Conservation (phyloP, 1,284 basidiomycete species). For the Austroboletus olivaceoglutinosus region DNA sequence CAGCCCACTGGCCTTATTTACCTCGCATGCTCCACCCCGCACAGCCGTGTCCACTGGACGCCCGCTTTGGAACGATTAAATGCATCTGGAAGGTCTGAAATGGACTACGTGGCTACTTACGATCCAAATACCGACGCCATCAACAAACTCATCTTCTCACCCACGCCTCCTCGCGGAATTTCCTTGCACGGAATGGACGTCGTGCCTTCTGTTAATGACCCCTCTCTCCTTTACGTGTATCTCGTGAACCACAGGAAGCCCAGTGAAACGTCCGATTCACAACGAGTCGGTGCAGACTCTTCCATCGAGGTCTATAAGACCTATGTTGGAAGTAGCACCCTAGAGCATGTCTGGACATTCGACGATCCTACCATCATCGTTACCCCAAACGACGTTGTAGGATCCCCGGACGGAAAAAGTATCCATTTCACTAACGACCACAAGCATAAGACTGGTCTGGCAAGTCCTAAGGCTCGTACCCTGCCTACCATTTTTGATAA, state of each 20-base stretch:
- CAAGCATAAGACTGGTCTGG: conserved; percentile 51
- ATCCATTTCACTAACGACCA: conserved; percentile 73
- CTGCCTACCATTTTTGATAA: conserved; percentile 5
- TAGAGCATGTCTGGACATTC: conserved; percentile 60
- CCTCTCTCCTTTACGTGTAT: conserved; percentile 60
- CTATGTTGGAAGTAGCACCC: conserved; percentile 38
- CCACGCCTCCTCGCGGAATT: conserved; percentile 43
- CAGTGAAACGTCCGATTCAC: conserved; percentile 33
- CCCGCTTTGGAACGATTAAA: conserved; percentile 50
- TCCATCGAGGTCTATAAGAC: conserved; percentile 71
- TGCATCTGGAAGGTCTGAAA: conserved; percentile 39
- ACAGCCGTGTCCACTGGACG: conserved; percentile 53
- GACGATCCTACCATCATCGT: conserved; percentile 51
- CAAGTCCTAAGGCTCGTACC: conserved; percentile 23
- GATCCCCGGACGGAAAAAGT: conserved; percentile 56
- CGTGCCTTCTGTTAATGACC: conserved; percentile 49
- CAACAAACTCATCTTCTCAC: conserved; percentile 46
- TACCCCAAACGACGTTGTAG: conserved; percentile 71
- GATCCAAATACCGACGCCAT: conserved; percentile 47
- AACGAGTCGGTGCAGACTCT: conserved; percentile 64
- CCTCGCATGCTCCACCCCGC: conserved; percentile 63
- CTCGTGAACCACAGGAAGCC: conserved; percentile 65
- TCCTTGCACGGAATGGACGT: conserved; percentile 74
- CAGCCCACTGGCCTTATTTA: conserved; percentile 60
- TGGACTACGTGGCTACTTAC: conserved; percentile 65